Evolutionary conservation across 2,329 filamentous ascomycete species (phyloP).

Genomic region (Colletotrichum paranaense): DNA sequence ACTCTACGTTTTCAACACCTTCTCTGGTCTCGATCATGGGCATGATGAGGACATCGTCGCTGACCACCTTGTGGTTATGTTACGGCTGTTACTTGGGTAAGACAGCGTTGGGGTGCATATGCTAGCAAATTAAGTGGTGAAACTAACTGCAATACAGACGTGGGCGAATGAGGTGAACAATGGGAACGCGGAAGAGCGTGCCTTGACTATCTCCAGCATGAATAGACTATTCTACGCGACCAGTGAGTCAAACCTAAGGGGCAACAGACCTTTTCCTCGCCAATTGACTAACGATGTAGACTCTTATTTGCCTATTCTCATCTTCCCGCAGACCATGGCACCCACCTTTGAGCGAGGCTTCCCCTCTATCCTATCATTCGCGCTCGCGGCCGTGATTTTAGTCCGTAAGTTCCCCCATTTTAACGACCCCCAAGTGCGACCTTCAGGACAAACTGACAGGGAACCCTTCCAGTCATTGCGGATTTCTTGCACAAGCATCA

Average conservation of each 20-base stretch:
- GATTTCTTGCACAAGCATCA: conserved; percentile 15
- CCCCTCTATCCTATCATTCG: conserved; percentile 3
- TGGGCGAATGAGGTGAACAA: conserved; percentile 48
- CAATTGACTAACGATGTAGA: conserved; percentile 25
- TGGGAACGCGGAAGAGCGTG: conserved; percentile 45
- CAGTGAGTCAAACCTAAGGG: not conserved
- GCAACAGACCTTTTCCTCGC: not conserved
- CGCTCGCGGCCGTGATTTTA: conserved; percentile 17
- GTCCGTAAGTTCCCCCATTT: not conserved
- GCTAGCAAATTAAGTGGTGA: not conserved
- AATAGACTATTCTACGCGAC: conserved; percentile 46
- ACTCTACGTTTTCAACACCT: conserved; percentile 8
- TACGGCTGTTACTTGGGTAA: conserved; percentile 14
- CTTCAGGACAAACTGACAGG: not conserved
- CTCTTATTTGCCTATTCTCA: conserved; percentile 46
- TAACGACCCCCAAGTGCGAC: fast-evolving
- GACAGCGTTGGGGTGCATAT: not conserved
- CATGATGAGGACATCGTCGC: conserved; percentile 24
- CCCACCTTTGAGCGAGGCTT: conserved; percentile 40
- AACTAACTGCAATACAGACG: conserved; percentile 37
- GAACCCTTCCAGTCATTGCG: not conserved
- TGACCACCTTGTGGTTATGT: conserved; percentile 22
- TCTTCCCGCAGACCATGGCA: conserved; percentile 47
- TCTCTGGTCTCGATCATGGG: conserved; percentile 27
- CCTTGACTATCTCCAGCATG: conserved; percentile 46